Evolutionary conservation across 345 rosid species (phyloP), one percentile per base, ranked within the genome.

Genomic region (Alliaria petiolata): DNA sequence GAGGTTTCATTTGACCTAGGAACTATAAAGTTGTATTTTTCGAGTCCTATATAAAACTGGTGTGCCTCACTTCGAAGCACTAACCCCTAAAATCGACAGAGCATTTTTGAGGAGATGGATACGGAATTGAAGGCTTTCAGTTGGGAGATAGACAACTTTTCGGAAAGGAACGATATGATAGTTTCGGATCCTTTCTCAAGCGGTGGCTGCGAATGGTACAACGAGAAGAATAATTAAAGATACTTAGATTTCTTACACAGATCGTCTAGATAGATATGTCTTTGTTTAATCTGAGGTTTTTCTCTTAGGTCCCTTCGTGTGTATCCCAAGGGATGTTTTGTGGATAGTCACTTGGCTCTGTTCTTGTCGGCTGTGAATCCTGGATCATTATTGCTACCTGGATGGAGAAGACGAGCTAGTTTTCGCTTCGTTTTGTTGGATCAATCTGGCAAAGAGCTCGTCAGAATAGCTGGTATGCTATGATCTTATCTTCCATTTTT

Each of bases 201-300:
- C 38, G 67, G 67, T 25, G 67, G 67, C 39, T 62, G 67, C 25
- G 67, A 62, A 62, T 62, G 67, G 67, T 62, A 62, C 43, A 15
- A 26, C 39, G 8, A 43, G 15, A 62, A 9, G 51, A 30, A 31
- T 43, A 22, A 22, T 22, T 22, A 40, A 60, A 20, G 12, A 59
- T 25, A 34, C 14, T 59, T 13, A 59, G 44, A 31, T 25, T 22
- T 59, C 35, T 59, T 59, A 57, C 44, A 57, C 30, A 26, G 35
- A 19, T 16, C 11, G 10, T 57, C 28, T 58, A 35, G 45, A 17
- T 35, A 56, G 14, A 49, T 49, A 22, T 22, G 25, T 22, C 8
- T 36, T 35, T 11, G 1, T 53, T 30, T 30, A 52, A 28, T 28
- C 8, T 28, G 20, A 60, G 65, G 65, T 44, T 61, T n/a, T 28